phyloP scores from a whole-genome alignment of 208 protist species.

The Acanthamoeba lenticulata region DNA sequence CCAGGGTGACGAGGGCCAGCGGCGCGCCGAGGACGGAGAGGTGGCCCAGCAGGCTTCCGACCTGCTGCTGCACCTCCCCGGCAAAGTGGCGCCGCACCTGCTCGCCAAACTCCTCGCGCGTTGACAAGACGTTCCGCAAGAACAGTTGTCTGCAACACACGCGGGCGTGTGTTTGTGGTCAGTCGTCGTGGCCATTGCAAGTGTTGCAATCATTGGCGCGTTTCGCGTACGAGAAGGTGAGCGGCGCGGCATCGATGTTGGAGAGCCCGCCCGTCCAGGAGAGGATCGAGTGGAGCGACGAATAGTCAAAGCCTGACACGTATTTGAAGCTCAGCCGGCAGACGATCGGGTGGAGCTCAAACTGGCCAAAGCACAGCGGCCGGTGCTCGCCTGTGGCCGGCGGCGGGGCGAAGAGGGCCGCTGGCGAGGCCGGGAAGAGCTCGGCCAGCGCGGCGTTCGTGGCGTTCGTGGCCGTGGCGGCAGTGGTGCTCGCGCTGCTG shows the following conservation, averaged over 20 bases:
- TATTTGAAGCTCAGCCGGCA: conserved; percentile 27
- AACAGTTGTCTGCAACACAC: background rate
- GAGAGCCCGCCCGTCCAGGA: background rate
- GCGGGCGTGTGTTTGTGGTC: background rate
- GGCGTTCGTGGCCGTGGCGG: background rate
- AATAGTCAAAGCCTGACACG: conserved; percentile 18
- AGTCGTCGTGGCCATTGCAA: background rate
- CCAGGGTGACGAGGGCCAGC: background rate
- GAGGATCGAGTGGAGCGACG: background rate
- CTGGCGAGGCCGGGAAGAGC: background rate
- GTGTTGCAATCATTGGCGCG: background rate
- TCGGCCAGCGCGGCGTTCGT: background rate
- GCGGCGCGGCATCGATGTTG: background rate
- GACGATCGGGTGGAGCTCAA: background rate
- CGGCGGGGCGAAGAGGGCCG: background rate
- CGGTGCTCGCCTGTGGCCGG: background rate
- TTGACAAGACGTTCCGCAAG: background rate
- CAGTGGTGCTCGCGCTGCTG: background rate
- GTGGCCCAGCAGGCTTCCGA: background rate
- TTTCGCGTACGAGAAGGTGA: background rate
- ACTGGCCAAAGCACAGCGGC: background rate
- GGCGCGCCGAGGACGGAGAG: background rate
- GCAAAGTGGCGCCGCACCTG: background rate
- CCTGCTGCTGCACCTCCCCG: conserved; percentile 9
- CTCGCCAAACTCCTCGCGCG: background rate